Conservation (phyloP, 768 basidiomycete genomes). For the Rhizopogon roseolus region DNA sequence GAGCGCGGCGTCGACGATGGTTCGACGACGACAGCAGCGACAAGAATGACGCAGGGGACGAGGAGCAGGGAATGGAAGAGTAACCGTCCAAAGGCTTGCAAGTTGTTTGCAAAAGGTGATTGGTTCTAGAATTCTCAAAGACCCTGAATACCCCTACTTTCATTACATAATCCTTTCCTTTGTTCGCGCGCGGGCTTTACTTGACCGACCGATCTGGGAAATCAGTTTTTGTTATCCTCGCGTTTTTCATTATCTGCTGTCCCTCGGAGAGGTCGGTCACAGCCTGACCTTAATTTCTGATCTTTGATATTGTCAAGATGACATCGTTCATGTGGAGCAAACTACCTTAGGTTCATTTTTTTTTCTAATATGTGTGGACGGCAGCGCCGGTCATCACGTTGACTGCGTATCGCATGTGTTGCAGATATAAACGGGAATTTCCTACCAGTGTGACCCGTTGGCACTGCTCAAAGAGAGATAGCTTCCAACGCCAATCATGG, state of each 20-base stretch:
- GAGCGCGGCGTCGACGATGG: conserved; percentile 19
- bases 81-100: conserved; percentile 22
- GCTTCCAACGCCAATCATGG: not conserved
- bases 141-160: conserved; percentile 19
- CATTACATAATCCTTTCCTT: conserved; percentile 12
- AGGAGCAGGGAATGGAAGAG: conserved; percentile 26
- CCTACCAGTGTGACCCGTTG: not conserved
- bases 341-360: too few species aligned
- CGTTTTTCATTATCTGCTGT: not conserved
- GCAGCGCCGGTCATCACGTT: not conserved
- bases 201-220: conserved; percentile 1
- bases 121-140: conserved; percentile 29
- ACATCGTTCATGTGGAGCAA: not conserved
- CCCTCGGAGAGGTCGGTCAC: not conserved
- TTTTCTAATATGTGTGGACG: too few species aligned
- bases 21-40: conserved; percentile 15
- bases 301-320: not conserved
- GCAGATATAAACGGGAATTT: not conserved
- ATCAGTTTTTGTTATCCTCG: not conserved
- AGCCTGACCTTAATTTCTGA: not conserved
- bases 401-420: not conserved
- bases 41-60: conserved; percentile 20
- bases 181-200: not conserved
- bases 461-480: not conserved
- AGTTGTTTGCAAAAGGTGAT: conserved; percentile 30